Percentiles rank a stretch among this genome's conserved stretches.
Evolutionary conservation across 1,284 basidiomycete genomes (phyloP).

Genomic region (Pyrrhoderma lamaoense): DNA sequence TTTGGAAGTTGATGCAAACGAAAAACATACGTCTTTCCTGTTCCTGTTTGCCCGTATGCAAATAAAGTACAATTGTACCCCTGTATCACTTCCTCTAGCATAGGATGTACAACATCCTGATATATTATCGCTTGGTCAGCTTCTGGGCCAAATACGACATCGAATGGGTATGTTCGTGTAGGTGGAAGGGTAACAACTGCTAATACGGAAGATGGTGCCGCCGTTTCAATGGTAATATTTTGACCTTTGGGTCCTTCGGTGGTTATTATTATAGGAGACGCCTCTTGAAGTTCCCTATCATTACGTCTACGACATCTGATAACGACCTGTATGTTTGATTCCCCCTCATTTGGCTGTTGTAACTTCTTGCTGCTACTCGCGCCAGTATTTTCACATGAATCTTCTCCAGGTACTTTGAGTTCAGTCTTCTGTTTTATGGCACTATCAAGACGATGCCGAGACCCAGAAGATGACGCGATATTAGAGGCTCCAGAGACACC

Average conservation of each 20-base stretch:
- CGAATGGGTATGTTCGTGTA: constrained; percentile 84
- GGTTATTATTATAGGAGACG: constrained; percentile 76
- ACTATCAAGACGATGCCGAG: too few relatives aligned
- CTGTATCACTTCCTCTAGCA: constrained; percentile 87
- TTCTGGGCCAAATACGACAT: constrained; percentile 93
- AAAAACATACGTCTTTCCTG: constrained; percentile 91
- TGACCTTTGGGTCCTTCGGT: constrained; percentile 67
- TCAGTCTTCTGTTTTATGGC: too few relatives aligned
- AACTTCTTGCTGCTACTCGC: neutral
- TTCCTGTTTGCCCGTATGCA: constrained; percentile 98
- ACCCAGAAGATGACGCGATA: constrained; percentile 19
- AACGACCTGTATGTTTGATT: constrained; percentile 86
- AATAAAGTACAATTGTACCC: constrained; percentile 99
- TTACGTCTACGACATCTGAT: constrained; percentile 79
- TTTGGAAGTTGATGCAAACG: neutral
- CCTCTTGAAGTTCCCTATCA: constrained; percentile 74
- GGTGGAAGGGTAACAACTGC: constrained; percentile 61
- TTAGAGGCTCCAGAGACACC: constrained; percentile 27
- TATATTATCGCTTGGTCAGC: constrained; percentile 96
- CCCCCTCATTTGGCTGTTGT: constrained; percentile 22
- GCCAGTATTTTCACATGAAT: constrained; percentile 13
- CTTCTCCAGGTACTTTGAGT: constrained; percentile 17
- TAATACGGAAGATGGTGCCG: constrained; percentile 53
- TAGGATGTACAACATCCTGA: constrained; percentile 86
- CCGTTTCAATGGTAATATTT: constrained; percentile 75